Evolutionary conservation across 1,139 yeast species (phyloP).

Genomic region (Kodamaea sp.): DNA sequence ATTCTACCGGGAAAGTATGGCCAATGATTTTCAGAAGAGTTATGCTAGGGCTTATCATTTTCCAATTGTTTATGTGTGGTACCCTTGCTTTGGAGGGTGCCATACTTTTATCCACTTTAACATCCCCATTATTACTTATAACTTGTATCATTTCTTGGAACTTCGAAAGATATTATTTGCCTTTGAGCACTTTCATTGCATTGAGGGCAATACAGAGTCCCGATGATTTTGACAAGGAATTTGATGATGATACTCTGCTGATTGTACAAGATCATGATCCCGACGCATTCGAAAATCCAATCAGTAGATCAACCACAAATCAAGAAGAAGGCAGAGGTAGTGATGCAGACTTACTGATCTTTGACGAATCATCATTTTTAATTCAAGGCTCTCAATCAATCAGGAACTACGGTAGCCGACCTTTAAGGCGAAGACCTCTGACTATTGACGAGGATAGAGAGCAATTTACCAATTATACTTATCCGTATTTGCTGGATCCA

Average conservation of each 20-base stretch:
- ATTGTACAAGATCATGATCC: slow-evolving; percentile 8
- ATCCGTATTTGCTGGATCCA: slow-evolving; percentile 47
- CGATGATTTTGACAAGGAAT: slow-evolving; percentile 38
- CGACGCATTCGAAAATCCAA: slow-evolving; percentile 1
- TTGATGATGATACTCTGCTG: slow-evolving; percentile 33
- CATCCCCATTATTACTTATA: slow-evolving; percentile 50
- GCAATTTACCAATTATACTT: slow-evolving; percentile 45
- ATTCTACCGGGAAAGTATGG: slow-evolving; percentile 70
- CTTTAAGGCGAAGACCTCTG: slow-evolving; percentile 29
- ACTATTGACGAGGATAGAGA: slow-evolving; percentile 59
- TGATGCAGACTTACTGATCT: slow-evolving; percentile 13
- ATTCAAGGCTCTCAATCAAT: slow-evolving; percentile 16
- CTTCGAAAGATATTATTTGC: slow-evolving; percentile 58
- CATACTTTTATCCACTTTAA: slow-evolving; percentile 45
- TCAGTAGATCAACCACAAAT: slow-evolving; percentile 9
- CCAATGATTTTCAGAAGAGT: slow-evolving; percentile 60
- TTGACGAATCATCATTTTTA: slow-evolving; percentile 29
- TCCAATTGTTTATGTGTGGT: slow-evolving; percentile 68
- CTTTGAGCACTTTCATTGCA: slow-evolving; percentile 59
- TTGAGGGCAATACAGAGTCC: slow-evolving; percentile 56
- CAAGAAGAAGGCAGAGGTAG: slow-evolving; percentile 5
- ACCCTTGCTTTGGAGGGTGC: slow-evolving; percentile 65
- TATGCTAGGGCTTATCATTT: slow-evolving; percentile 53
- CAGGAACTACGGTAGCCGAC: slow-evolving; percentile 4
- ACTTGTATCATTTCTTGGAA: slow-evolving; percentile 51